A percentile compares a stretch with the other conserved stretches of the same genome.
These are phyloP conservation scores for Pichia sp. DNA, from an alignment of 1,139 yeast genomes.

Conservation along the genomic window DNA sequence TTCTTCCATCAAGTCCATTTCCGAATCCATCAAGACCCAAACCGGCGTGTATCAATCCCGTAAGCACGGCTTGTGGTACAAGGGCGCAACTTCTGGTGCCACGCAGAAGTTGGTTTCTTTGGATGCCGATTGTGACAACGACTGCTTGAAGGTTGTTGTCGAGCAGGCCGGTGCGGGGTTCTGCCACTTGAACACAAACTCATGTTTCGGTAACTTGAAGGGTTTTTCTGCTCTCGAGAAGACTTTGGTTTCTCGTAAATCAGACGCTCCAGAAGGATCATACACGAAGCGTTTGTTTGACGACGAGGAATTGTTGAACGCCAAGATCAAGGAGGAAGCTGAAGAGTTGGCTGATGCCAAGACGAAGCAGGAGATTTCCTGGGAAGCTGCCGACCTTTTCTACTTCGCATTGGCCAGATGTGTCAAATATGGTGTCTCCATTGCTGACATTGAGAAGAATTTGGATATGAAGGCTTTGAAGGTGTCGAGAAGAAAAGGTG, in stretches of 20 bases:
- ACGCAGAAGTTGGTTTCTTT: slow-evolving; percentile 69
- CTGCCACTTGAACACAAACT: slow-evolving; percentile 77
- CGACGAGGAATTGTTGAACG: slow-evolving; percentile 68
- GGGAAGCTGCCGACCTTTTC: slow-evolving; percentile 96
- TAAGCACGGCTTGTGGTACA: slow-evolving; percentile 86
- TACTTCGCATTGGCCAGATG: slow-evolving; percentile 90
- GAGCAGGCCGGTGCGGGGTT: slow-evolving; percentile 82
- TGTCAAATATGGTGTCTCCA: slow-evolving; percentile 71
- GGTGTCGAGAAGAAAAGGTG: slow-evolving; percentile 91
- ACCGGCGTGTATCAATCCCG: slow-evolving; percentile 95
- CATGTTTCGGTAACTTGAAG: slow-evolving; percentile 71
- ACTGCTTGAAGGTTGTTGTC: slow-evolving; percentile 81
- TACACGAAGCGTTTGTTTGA: slow-evolving; percentile 84
- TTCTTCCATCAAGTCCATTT: slow-evolving; percentile 76
- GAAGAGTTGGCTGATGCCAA: slow-evolving; percentile 89
- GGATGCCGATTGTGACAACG: slow-evolving; percentile 86
- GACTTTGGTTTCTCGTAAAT: slow-evolving; percentile 51
- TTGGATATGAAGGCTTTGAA: slow-evolving; percentile 78
- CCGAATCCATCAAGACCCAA: slow-evolving; percentile 72
- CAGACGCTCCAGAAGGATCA: slow-evolving; percentile 80
- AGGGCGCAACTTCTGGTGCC: slow-evolving; percentile 94
- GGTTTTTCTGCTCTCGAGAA: slow-evolving; percentile 66
- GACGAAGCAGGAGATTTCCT: slow-evolving; percentile 68
- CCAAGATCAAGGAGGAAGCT: slow-evolving; percentile 93
- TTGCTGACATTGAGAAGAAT: slow-evolving; percentile 78